These are phyloP conservation scores for Puccinellia tenuiflora DNA, from an alignment of 176 grass and related monocot genomes.

Conservation along the genomic window DNA sequence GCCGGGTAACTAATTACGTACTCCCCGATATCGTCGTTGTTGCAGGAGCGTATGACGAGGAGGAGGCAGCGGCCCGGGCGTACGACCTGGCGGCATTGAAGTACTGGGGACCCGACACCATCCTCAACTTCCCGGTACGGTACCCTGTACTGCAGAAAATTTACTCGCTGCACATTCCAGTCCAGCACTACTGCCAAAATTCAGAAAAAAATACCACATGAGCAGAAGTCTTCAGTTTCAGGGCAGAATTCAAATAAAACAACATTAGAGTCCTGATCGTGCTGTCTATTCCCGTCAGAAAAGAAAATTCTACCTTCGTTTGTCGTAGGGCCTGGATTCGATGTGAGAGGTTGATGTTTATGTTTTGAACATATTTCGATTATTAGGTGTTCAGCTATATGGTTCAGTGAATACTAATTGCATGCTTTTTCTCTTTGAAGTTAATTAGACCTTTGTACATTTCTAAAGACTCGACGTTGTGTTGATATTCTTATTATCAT, in stretches of 20 bases:
- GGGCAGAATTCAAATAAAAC: not conserved
- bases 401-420: accelerated
- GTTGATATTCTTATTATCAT: not conserved
- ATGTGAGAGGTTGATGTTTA: not conserved
- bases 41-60: constrained; percentile 83
- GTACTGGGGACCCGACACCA: constrained; percentile 85
- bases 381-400: too few relatives aligned
- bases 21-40: not conserved
- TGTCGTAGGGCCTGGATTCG: not conserved
- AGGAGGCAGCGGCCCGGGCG: constrained; percentile 75
- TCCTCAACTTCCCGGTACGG: constrained; percentile 74
- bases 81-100: constrained; percentile 97
- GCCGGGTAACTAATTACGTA: not conserved
- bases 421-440: not conserved
- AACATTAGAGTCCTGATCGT: not conserved
- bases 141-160: constrained; percentile 23
- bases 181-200: not conserved
- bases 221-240: not conserved
- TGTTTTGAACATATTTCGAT: not conserved
- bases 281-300: not conserved
- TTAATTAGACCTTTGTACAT: not conserved
- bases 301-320: not conserved
- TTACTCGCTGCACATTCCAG: not conserved
- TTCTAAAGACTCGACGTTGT: not conserved
- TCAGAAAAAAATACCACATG: not conserved